Percentiles rank a stretch among this genome's conserved stretches.
Evolutionary conservation across 305 asterid species (phyloP).

Genomic region (Andrographis paniculata): DNA sequence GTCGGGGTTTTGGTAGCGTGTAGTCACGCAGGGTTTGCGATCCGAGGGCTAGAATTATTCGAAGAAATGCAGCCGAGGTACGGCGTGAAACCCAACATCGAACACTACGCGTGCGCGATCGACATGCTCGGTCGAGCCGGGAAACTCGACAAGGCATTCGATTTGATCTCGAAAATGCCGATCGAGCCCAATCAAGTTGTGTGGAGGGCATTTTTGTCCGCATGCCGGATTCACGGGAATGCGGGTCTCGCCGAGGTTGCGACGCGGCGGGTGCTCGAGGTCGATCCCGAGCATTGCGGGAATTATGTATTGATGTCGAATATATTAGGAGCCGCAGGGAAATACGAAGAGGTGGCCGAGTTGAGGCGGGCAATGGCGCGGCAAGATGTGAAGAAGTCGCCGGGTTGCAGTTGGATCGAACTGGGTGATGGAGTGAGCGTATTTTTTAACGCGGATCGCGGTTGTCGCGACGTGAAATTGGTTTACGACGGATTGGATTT

Average conservation of each 20-base stretch:
- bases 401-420: slow-evolving; percentile 92
- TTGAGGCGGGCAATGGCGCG: slow-evolving; percentile 60
- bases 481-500: slow-evolving; percentile 48
- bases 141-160: slow-evolving; percentile 53
- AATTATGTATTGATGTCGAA: slow-evolving; percentile 73
- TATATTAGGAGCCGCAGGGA: slow-evolving; percentile 66
- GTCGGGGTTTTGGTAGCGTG: slow-evolving; percentile 81
- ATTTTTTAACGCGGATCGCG: slow-evolving; percentile 49
- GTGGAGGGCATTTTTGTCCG: slow-evolving; percentile 75
- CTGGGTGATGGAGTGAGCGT: slow-evolving; percentile 50
- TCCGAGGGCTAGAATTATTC: slow-evolving; percentile 46
- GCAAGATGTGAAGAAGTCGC: slow-evolving; percentile 70
- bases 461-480: slow-evolving; percentile 36
- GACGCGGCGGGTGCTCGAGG: slow-evolving; percentile 39
- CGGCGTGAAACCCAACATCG: slow-evolving; percentile 48
- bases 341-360: slow-evolving; percentile 59
- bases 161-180: slow-evolving; percentile 47
- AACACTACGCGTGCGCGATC: slow-evolving; percentile 70
- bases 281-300: slow-evolving; percentile 72
- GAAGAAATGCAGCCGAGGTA: slow-evolving; percentile 47
- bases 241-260: slow-evolving; percentile 55
- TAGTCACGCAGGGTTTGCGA: slow-evolving; percentile 65
- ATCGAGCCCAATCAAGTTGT: slow-evolving; percentile 63
- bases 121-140: slow-evolving; percentile 95
- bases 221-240: slow-evolving; percentile 66